These are phyloP conservation scores for Carpinus viminea DNA, from an alignment of 306 rosid genomes.

Conservation along the genomic window DNA sequence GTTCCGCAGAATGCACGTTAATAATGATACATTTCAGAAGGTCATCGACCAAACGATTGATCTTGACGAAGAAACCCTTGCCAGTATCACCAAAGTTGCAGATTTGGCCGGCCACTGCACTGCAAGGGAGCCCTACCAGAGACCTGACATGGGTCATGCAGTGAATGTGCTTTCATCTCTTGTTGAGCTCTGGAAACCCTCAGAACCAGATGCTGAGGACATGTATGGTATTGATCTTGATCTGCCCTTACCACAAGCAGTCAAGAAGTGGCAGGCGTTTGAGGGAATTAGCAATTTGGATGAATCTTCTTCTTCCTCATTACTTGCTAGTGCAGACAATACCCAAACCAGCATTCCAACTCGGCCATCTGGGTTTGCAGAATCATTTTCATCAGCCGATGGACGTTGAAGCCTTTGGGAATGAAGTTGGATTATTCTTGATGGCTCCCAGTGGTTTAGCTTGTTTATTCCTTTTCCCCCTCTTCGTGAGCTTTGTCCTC, in stretches of 20 bases:
- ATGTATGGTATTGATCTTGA: constrained; percentile 54
- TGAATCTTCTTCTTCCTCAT: constrained; percentile 33
- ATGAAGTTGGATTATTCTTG: neutral
- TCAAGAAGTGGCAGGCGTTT: constrained; percentile 64
- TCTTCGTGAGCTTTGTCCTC: constrained; percentile 13
- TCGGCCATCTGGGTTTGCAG: constrained; percentile 52
- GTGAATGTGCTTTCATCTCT: constrained; percentile 80
- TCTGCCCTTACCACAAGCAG: constrained; percentile 60
- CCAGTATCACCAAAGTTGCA: constrained; percentile 52
- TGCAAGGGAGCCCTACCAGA: constrained; percentile 74
- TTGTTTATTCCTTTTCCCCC: neutral
- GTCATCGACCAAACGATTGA: constrained; percentile 59
- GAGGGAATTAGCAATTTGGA: constrained; percentile 44
- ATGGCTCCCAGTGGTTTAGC: constrained; percentile 2
- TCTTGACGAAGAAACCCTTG: constrained; percentile 53
- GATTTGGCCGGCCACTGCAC: constrained; percentile 84
- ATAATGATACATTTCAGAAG: constrained; percentile 44
- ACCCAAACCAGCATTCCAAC: constrained; percentile 64
- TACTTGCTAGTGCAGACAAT: constrained; percentile 32
- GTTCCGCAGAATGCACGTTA: constrained; percentile 61
- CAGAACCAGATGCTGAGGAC: constrained; percentile 45
- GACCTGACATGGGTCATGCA: constrained; percentile 82
- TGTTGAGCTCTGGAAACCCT: constrained; percentile 80
- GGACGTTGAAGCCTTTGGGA: constrained; percentile 42
- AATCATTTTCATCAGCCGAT: constrained; percentile 49